Base-by-base conservation (phyloP, 768 basidiomycete genomes). In the Leccinum longicurvipes region DNA sequence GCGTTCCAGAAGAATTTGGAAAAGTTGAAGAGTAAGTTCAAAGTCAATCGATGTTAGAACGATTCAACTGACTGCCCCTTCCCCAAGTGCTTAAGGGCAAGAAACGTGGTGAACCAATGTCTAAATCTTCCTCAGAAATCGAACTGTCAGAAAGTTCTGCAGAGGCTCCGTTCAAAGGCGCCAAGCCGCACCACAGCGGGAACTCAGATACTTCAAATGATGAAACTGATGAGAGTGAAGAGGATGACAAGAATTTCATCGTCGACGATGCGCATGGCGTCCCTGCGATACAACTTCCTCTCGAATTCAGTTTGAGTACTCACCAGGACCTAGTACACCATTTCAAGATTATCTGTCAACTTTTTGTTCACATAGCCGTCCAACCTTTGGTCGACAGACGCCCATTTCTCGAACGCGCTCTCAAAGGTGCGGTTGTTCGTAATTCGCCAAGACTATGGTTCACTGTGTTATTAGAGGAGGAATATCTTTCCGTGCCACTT, bases 261-360 rank as follows among this genome's bases (percentile, higher is more conserved):
- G 85, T 91, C 29, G 83, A 90, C 34, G 88, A 86, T 56, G 69
- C 69, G 48, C 63, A 69, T 23, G 76, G 67, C 8, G 68, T 56
- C 24, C 73, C 65, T 0, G 64, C 67, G 4, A 70, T 79, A 19
- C 71, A 78, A 32, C 76, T 92, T n/a, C 91, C 91, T 9, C 76
- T 77, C 50, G 82, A 87, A 63, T 96, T 91, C 73, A 93, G 90
- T 69, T 85, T 89, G 84, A 80, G 81, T 53, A 78, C 85, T 2
- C 86, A 88, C 66, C 84, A 92, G 66, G 87, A 91, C 62, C 75
- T 89, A 19, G 74, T 81, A 14, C 81, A 87, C 59, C 89, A 93
- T 58, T 92, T 93, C 80, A 93, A 93, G 73, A 85, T 88, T 36
- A 78, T 93, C 44, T 93, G 91, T 61, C 93, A 96, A 65, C 80